Evolutionary conservation across 148 eudicot genomes (phyloP).

Genomic region (Arbutus unedo): DNA sequence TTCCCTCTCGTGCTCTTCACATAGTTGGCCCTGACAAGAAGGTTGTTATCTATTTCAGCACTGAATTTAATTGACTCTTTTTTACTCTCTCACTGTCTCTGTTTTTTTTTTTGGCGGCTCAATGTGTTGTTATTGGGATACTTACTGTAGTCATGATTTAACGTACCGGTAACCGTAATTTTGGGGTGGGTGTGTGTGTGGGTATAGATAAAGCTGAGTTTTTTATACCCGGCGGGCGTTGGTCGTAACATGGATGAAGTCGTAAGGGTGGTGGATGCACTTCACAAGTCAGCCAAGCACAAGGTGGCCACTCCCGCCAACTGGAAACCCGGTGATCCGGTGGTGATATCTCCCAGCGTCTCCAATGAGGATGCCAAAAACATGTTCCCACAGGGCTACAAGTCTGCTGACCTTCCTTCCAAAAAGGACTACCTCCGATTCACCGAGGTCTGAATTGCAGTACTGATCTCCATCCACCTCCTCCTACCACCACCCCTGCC

Average conservation of each 20-base stretch:
- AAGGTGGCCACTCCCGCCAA: slow-evolving; percentile 80
- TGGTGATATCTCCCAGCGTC: slow-evolving; percentile 73
- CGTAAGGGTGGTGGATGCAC: slow-evolving; percentile 71
- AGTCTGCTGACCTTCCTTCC: slow-evolving; percentile 65
- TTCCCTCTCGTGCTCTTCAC: slow-evolving; percentile 81
- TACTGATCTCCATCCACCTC: too few species aligned
- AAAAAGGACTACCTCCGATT: slow-evolving; percentile 67
- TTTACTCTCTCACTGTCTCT: too few species aligned
- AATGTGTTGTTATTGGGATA: too few species aligned
- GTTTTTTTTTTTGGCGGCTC: too few species aligned
- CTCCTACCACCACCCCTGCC: not conserved
- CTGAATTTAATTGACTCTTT: not conserved
- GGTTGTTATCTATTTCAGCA: slow-evolving; percentile 16
- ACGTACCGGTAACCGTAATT: not conserved
- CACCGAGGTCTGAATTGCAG: slow-evolving; percentile 39
- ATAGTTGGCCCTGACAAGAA: slow-evolving; percentile 75
- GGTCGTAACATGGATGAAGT: slow-evolving; percentile 94
- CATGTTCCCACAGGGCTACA: slow-evolving; percentile 70
- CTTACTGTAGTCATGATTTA: too few species aligned
- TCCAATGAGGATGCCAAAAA: slow-evolving; percentile 52
- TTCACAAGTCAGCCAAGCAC: slow-evolving; percentile 59
- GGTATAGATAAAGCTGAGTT: slow-evolving; percentile 70
- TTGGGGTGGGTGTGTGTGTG: not conserved
- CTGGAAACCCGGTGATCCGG: slow-evolving; percentile 77
- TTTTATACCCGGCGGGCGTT: slow-evolving; percentile 77